Evolutionary conservation across 2,329 filamentous ascomycete genomes (phyloP).

Genomic region (Aureobasidium sp.): DNA sequence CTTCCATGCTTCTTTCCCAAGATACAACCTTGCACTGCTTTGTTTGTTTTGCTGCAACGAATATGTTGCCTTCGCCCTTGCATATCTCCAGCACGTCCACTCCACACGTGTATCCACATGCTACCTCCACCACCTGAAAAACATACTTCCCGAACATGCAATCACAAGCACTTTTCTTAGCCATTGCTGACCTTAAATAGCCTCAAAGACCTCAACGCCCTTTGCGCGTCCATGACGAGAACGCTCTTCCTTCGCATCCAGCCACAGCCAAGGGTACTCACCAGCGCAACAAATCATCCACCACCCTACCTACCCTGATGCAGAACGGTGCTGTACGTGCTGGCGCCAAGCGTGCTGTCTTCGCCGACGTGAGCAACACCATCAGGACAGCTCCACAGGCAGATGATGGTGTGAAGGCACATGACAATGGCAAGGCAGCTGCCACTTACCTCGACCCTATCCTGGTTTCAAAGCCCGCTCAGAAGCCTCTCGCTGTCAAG

Average conservation of each 20-base stretch:
- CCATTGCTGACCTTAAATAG: constrained; percentile 8
- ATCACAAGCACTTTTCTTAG: neutral
- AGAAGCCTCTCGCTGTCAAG: constrained; percentile 44
- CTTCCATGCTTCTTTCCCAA: neutral
- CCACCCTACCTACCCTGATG: constrained; percentile 51
- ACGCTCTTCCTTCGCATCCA: constrained; percentile 41
- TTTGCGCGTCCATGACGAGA: constrained; percentile 61
- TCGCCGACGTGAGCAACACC: constrained; percentile 76
- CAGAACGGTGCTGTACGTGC: constrained; percentile 53
- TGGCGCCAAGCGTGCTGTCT: constrained; percentile 67
- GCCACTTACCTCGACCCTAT: constrained; percentile 20
- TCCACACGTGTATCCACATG: constrained; percentile 3
- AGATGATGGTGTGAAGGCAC: constrained; percentile 50
- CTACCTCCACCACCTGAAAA: neutral
- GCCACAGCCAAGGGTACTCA: constrained; percentile 55
- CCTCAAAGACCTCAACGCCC: constrained; percentile 53
- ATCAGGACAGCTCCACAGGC: constrained; percentile 37
- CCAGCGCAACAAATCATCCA: constrained; percentile 74
- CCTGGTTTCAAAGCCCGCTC: constrained; percentile 47
- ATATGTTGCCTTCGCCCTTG: constrained; percentile 1
- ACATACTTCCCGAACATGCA: neutral
- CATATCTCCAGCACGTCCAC: neutral
- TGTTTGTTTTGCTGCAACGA: constrained; percentile 13
- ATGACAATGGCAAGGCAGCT: constrained; percentile 26
- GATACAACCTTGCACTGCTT: neutral